Percentiles rank a stretch among this genome's conserved stretches.
Conservation (phyloP, 179 eudicot species). For the Camellia oleifera region DNA sequence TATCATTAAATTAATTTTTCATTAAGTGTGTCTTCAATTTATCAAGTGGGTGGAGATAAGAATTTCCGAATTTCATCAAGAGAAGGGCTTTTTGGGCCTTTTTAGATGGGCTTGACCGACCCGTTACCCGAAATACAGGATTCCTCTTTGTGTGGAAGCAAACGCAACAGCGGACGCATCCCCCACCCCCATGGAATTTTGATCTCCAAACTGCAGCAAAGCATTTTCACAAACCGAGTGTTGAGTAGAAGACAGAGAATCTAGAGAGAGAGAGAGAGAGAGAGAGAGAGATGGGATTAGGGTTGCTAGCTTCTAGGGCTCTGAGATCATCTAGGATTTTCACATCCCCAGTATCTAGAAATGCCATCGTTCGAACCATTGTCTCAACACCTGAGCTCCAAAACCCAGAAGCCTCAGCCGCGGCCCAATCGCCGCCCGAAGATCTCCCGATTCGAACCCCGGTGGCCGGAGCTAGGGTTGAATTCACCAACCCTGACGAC, state of each 20-base stretch:
- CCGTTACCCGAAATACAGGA: background rate
- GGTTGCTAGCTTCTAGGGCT: constrained; percentile 39
- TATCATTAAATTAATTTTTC: too few species aligned
- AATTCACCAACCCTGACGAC: constrained; percentile 77
- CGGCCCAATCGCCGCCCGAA: constrained; percentile 26
- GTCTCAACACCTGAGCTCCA: constrained; percentile 66
- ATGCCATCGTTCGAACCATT: constrained; percentile 38
- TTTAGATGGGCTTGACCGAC: background rate
- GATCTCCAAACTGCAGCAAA: background rate
- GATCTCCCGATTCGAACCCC: constrained; percentile 62
- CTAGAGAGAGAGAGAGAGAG: background rate
- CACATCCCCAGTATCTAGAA: constrained; percentile 19
- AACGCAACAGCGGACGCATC: background rate
- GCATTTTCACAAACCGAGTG: background rate
- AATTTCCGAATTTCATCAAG: too few species aligned
- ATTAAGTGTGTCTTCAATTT: too few species aligned
- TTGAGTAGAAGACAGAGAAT: background rate
- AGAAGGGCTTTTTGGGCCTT: too few species aligned
- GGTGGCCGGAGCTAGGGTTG: constrained; percentile 72
- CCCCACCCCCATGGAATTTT: background rate
- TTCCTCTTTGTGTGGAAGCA: background rate
- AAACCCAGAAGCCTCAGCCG: constrained; percentile 56
- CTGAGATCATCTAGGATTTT: constrained; percentile 33
- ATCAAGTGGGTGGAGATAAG: too few species aligned
- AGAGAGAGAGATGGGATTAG: constrained; percentile 37